Base-by-base conservation (phyloP, 1,284 basidiomycete genomes). In the Pholiota adiposa region DNA sequence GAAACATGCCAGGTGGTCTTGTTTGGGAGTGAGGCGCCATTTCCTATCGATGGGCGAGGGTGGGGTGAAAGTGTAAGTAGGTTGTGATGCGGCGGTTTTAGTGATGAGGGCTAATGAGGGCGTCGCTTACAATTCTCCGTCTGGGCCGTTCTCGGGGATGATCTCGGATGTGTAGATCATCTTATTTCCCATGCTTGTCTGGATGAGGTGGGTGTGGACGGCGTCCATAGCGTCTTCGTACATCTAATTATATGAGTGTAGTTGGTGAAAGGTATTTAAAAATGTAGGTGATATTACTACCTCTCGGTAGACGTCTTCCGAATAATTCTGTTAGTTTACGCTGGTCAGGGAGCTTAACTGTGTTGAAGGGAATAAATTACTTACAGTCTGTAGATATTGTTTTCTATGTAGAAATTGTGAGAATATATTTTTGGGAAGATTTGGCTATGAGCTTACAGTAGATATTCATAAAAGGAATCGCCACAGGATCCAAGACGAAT, bases 1-100 rank as follows among this genome's bases (percentile, higher is more conserved):
- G 86, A 98, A 98, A 75, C 96, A 98, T 0, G 94, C 96, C 19
- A 98, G 85, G 73, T 98, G 96, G 72, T 98, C 96, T 77, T 98
- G 96, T 74, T 97, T 97, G 14, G 92, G 90, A 1, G 83, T 79
- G 14, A 92, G 77, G 23, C 81, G 80, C 92, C 91, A 94, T 43
- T 76, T 75, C 46, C 89, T 90, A 65, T 27, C 8, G 23, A 14
- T 25, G 23, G 23, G n/a, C 12, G 34, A 23, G 27, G 43, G 44
- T 6, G n/a, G n/a, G n/a, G n/a, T n/a, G n/a, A n/a, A n/a, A n/a
- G n/a, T n/a, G n/a, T n/a, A n/a, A n/a, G n/a, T n/a, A n/a, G n/a
- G n/a, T n/a, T n/a, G n/a, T n/a, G n/a, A n/a, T n/a, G n/a, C n/a
- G n/a, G n/a, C n/a, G n/a, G n/a, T n/a, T n/a, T n/a, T n/a, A n/a